Evolutionary conservation across 805 yeast genomes (phyloP), one percentile per base, ranked within the genome.

Genomic region (Cyberlindnera saturnus): DNA sequence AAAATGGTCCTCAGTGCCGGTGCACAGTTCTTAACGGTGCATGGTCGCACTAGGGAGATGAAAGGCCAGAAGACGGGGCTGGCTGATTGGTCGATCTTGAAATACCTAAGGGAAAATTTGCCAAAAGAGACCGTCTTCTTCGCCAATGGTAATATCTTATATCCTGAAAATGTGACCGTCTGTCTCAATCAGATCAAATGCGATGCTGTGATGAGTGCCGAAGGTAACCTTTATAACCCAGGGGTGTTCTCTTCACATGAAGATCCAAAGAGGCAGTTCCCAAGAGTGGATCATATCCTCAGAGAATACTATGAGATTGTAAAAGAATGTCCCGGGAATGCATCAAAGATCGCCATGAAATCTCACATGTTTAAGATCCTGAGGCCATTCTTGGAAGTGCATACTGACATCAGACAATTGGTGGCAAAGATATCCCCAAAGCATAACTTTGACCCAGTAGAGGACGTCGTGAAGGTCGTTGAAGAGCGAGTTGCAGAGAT

Each of bases 201-300:
- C 50, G 97, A 93, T 64, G 96, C 89, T 0, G 93, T 93, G 15
- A 93, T 93, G 99, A 82, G 95, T 34, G 99, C 99, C 1, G 99
- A 93, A 63, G 96, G 96, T 1, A 89, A 89, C 57, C 67, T 93
- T 31, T 86, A 82, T 65, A 93, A 93, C 56, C 99, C 99, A 0
- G 97, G 95, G 6, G 79, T 90, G 1, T 91, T 93, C 61, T 59
- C 65, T 32, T 81, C 82, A 66, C 55, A 64, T 8, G 28, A 18
- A 4, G 77, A 82, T 42, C 62, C 63, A 28, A 88, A 86, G 17
- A 78, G 67, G 50, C 83, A 79, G 44, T 89, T 79, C 56, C 96
- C 96, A 13, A 72, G 98, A 45, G 90, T 91, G 6, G 99, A 93
- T 65, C 69, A 70, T 46, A 69, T 91, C 46, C 71, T 86, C 32